Evolutionary conservation across 306 rosid genomes (phyloP), one percentile per base, ranked within the genome.

Genomic region (Vigna hirtella): DNA sequence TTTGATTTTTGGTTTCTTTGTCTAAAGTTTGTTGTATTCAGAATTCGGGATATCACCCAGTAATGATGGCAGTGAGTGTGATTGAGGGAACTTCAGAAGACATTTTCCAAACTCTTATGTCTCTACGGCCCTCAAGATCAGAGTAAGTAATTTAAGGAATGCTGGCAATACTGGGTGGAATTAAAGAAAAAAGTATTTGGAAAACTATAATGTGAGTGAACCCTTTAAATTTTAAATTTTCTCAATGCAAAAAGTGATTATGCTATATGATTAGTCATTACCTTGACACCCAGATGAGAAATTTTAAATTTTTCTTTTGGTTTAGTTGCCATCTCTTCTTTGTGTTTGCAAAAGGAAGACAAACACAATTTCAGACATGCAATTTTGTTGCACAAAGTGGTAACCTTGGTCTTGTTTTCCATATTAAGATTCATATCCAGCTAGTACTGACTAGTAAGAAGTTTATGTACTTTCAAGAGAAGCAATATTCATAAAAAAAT

Each of bases 31-130:
- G 2, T 12, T 71, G 32, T 32, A 36, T 65, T 86, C 85, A 91
- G 96, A 86, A 81, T 48, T 90, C 91, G 96, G 22, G 66, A 5
- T 92, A 89, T 75, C 90, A 89, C 65, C 93, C 91, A 6, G 97
- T 97, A 34, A 87, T 89, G 81, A 94, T 94, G 98, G 96, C 93
- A 66, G 90, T 94, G 59, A 94, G 98, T 76, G 78, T 87, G 55
- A 79, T 94, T 83, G 90, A 87, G 81, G 97, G 91, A 81, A 79
- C 91, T 85, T 91, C 98, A 3, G 98, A 91, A 84, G 93, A 83
- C 26, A 84, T 94, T 85, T 94, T 94, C 52, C 82, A 73, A 63
- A 87, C 98, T 66, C 92, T 93, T 75, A 84, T 91, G 88, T 90
- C 91, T 67, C 88, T 91, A 72, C 96, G 88, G 17, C 79, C 91